Evolutionary conservation across 176 grass and related monocot species (phyloP).

Genomic region (Puya raimondii): DNA sequence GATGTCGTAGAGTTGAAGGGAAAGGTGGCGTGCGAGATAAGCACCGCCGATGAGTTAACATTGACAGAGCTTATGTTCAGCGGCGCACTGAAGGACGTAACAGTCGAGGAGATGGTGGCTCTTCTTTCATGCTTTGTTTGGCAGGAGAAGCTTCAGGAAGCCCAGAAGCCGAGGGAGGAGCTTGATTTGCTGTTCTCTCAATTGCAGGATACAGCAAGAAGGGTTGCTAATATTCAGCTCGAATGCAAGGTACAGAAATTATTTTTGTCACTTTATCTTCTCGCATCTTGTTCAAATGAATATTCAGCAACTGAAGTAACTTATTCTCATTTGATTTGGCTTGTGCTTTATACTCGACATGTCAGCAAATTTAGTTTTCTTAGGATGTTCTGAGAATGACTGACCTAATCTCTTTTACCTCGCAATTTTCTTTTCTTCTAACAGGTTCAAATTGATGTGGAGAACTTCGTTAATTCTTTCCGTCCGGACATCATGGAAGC

Average conservation of each 20-base stretch:
- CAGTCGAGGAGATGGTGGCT: constrained; percentile 78
- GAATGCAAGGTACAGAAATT: constrained; percentile 71
- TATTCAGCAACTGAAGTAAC: no score
- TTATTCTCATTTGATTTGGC: no score
- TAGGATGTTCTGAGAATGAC: neutral
- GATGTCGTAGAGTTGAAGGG: constrained; percentile 89
- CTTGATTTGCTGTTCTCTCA: constrained; percentile 56
- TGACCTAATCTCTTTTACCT: neutral
- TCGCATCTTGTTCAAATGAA: neutral
- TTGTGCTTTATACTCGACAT: no score
- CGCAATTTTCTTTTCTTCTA: neutral
- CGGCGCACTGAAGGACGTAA: constrained; percentile 71
- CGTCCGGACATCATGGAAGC: constrained; percentile 86
- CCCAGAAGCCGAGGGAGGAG: constrained; percentile 72
- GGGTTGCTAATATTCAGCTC: constrained; percentile 37
- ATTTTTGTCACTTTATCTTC: neutral
- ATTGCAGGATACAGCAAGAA: constrained; percentile 37
- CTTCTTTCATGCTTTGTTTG: constrained; percentile 92
- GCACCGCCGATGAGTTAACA: constrained; percentile 70
- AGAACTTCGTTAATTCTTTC: constrained; percentile 73
- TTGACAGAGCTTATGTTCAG: constrained; percentile 91
- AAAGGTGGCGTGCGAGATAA: constrained; percentile 87
- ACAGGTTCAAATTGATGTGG: constrained; percentile 81
- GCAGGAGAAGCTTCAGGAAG: constrained; percentile 83
- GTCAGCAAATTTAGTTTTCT: neutral